Conservation (phyloP, 2,329 filamentous ascomycete genomes). For the Phoma herbarum region DNA sequence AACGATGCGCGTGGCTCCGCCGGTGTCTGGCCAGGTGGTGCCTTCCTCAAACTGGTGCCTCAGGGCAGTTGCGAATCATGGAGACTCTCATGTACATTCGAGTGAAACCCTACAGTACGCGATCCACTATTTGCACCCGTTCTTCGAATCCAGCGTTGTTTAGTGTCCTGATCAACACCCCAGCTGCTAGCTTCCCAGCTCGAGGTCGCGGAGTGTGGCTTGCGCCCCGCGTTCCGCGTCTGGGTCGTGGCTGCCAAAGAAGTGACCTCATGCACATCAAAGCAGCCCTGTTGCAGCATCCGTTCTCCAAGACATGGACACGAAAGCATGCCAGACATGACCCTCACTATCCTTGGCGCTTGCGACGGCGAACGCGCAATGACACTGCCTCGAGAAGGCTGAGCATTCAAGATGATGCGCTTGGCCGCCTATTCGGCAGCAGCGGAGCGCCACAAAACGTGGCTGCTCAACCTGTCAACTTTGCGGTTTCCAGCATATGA, state of each 20-base stretch:
- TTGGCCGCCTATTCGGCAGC: constrained; percentile 37
- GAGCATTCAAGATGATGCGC: constrained; percentile 39
- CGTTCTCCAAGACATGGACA: constrained; percentile 12
- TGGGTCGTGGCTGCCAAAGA: constrained; percentile 16
- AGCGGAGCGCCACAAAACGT: constrained; percentile 39
- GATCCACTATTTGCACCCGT: not conserved
- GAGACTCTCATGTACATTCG: constrained; percentile 4
- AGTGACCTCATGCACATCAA: constrained; percentile 18
- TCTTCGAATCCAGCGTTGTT: not conserved
- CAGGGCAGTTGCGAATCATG: constrained; percentile 26
- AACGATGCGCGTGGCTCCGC: constrained; percentile 21
- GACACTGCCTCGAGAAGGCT: constrained; percentile 41
- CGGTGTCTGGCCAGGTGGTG: constrained; percentile 25
- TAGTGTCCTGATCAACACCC: constrained; percentile 4
- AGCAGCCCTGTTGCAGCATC: constrained; percentile 4
- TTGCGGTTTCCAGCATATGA: constrained; percentile 27
- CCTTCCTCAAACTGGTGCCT: constrained; percentile 26
- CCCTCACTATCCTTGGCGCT: constrained; percentile 20
- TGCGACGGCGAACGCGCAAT: constrained; percentile 46
- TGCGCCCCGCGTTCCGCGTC: constrained; percentile 20
- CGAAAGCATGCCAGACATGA: constrained; percentile 13
- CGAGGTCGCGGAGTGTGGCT: constrained; percentile 18
- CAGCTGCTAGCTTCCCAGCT: constrained; percentile 12
- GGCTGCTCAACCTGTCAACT: constrained; percentile 37
- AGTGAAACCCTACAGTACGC: not conserved